Base-by-base conservation (phyloP, 495 filamentous ascomycete genomes). In the Annulohypoxylon stygium region DNA sequence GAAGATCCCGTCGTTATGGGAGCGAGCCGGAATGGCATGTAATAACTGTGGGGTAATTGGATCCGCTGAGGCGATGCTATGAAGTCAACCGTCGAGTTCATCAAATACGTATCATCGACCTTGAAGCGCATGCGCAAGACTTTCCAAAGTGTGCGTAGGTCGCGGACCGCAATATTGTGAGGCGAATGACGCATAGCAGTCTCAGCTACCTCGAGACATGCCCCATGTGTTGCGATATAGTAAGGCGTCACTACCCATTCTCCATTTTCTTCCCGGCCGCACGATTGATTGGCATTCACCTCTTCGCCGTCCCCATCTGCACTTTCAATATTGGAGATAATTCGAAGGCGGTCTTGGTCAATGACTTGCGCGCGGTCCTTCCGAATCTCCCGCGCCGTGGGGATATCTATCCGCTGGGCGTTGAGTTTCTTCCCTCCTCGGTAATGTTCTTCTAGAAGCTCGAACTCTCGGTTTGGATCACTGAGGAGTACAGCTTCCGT, bases 141-240 rank as follows among this genome's bases (percentile, higher is more conserved):
- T 26, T 66, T 74, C 71, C 65, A 69, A 12, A 74, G 55, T 2
- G 66, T 66, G 9, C 61, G 61, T 14, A 69, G n/a, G 33, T 65
- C 66, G 10, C 61, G 71, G n/a, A 69, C 65, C 37, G 12, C 54
- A n/a, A 69, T 73, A 5, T 61, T 20, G 45, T 65, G 59, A 12
- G 65, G 70, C 11, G 53, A 61, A 14, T n/a, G 48, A 14, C 65
- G 20, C 61, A 74, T 66, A 1, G 30, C 39, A 4, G 6, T 63
- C 57, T 74, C 65, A 3, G 71, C 71, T 9, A 74, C 47, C 25
- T 69, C 65, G 8, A 69, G 55, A 37, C 65, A 69, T 0, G 71
- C 65, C 4, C 5, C 61, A 8, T 69, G 65, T 23, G 50, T 61
- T 0, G 65, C 65, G 10, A 74, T 66, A 39, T 53, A 69, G 18